Conservation (phyloP, 2,329 filamentous ascomycete genomes). For the Alternaria novae-zelandiae region DNA sequence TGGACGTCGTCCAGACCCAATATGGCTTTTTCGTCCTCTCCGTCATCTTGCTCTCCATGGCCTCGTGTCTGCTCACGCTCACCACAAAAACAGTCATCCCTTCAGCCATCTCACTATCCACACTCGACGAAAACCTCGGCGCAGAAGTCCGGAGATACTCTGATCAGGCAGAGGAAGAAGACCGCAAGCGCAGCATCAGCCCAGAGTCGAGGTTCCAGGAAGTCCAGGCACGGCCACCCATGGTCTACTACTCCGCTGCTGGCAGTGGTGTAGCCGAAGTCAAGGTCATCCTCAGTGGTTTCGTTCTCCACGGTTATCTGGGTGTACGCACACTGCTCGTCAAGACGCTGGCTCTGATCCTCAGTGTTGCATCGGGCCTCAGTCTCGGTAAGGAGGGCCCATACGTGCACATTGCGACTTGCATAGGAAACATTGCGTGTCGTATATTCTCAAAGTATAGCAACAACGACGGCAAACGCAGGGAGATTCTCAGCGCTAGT, state of each 20-base stretch:
- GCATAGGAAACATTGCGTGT: slow-evolving; percentile 93
- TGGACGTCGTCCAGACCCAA: slow-evolving; percentile 69
- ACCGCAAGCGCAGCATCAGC: slow-evolving; percentile 49
- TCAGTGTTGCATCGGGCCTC: slow-evolving; percentile 90
- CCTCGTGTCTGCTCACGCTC: slow-evolving; percentile 81
- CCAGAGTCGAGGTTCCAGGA: slow-evolving; percentile 51
- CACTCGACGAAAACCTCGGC: slow-evolving; percentile 89
- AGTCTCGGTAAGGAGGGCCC: slow-evolving; percentile 95
- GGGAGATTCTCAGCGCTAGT: slow-evolving; percentile 91
- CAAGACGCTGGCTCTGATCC: slow-evolving; percentile 81
- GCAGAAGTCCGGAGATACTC: slow-evolving; percentile 57
- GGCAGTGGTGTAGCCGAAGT: slow-evolving; percentile 97
- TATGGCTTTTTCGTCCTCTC: slow-evolving; percentile 76
- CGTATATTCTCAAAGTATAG: slow-evolving; percentile 95
- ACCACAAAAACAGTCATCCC: slow-evolving; percentile 94
- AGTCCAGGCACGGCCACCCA: slow-evolving; percentile 63
- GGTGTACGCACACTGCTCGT: slow-evolving; percentile 85
- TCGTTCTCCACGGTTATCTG: slow-evolving; percentile 94
- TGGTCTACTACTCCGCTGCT: slow-evolving; percentile 94
- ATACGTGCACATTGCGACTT: slow-evolving; percentile 96
- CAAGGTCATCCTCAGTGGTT: slow-evolving; percentile 96
- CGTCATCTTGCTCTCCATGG: slow-evolving; percentile 71
- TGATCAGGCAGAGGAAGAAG: slow-evolving; percentile 53
- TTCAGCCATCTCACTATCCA: slow-evolving; percentile 83
- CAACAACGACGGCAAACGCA: slow-evolving; percentile 88